Evolutionary conservation across 2,329 filamentous ascomycete species (phyloP).

Genomic region (Fonsecaea pedrosoi): DNA sequence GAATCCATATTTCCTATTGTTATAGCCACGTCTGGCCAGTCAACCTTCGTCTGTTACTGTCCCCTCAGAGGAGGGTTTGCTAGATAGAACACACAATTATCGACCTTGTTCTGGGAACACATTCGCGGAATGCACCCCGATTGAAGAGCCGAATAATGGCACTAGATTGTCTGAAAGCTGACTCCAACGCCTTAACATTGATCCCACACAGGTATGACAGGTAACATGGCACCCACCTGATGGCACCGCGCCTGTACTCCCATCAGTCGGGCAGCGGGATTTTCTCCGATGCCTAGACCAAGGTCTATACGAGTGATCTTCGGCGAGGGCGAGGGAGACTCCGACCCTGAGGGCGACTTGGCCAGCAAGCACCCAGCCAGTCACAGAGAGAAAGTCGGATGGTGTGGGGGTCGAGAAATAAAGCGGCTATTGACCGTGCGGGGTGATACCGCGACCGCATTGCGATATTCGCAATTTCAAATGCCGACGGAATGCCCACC

Average conservation of each 20-base stretch:
- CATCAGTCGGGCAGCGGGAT: background rate
- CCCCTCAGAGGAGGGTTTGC: background rate
- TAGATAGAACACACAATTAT: background rate
- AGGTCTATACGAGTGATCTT: constrained; percentile 14
- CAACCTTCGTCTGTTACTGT: background rate
- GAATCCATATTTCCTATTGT: constrained; percentile 24
- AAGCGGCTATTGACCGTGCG: constrained; percentile 20
- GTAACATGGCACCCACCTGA: background rate
- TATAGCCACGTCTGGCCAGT: background rate
- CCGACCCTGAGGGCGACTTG: constrained; percentile 12
- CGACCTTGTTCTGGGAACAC: background rate
- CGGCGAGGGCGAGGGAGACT: constrained; percentile 22
- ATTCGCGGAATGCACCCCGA: background rate
- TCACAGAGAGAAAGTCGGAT: constrained; percentile 14
- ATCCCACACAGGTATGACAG: background rate
- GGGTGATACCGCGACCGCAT: constrained; percentile 8
- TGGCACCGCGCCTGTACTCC: background rate
- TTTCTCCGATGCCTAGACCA: constrained; percentile 16
- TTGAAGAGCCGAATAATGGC: background rate
- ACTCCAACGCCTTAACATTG: background rate
- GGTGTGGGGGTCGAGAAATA: constrained; percentile 14
- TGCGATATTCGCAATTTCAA: constrained; percentile 22
- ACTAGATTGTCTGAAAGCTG: background rate
- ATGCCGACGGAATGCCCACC: constrained; percentile 21
- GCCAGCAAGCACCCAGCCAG: background rate